These are phyloP conservation scores for Penicillium hesseltinei DNA, from an alignment of 2,329 filamentous ascomycete species.

Conservation along the genomic window DNA sequence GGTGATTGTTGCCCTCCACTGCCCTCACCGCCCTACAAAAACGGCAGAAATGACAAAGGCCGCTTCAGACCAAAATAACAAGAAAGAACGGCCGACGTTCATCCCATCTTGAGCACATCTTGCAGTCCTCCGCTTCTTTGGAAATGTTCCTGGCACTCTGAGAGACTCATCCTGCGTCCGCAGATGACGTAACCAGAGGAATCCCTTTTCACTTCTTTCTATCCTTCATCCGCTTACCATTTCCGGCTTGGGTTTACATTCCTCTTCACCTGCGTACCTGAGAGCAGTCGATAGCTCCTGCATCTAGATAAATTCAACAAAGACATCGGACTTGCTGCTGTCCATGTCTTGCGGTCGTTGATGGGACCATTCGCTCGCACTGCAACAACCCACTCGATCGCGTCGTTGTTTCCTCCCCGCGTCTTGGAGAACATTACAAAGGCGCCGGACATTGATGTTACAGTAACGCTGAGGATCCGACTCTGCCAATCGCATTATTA, in stretches of 20 bases:
- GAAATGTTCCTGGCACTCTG: constrained; percentile 11
- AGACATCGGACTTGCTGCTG: neutral
- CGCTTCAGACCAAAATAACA: constrained; percentile 24
- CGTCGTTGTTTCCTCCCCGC: constrained; percentile 23
- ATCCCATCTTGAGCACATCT: neutral
- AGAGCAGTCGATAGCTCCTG: constrained; percentile 8
- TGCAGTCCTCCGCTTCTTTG: constrained; percentile 1
- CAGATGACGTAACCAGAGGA: constrained; percentile 10
- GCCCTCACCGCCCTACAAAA: constrained; percentile 23
- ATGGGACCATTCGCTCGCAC: constrained; percentile 15
- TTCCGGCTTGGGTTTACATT: constrained; percentile 26
- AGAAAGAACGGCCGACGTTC: constrained; percentile 8
- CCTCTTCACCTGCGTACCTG: constrained; percentile 14
- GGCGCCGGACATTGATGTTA: constrained; percentile 18
- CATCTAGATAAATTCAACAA: neutral
- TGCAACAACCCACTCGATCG: constrained; percentile 16
- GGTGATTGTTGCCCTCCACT: constrained; percentile 25
- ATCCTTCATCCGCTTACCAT: constrained; percentile 16
- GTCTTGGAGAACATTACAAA: constrained; percentile 13
- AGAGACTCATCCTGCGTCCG: constrained; percentile 9
- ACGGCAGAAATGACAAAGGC: constrained; percentile 21
- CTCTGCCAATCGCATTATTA: constrained; percentile 7
- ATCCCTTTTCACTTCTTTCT: constrained; percentile 3
- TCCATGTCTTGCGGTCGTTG: constrained; percentile 16
- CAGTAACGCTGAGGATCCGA: constrained; percentile 5